These are phyloP conservation scores for Hygrophila difformis DNA, from an alignment of 257 asterid species.

Conservation along the genomic window DNA sequence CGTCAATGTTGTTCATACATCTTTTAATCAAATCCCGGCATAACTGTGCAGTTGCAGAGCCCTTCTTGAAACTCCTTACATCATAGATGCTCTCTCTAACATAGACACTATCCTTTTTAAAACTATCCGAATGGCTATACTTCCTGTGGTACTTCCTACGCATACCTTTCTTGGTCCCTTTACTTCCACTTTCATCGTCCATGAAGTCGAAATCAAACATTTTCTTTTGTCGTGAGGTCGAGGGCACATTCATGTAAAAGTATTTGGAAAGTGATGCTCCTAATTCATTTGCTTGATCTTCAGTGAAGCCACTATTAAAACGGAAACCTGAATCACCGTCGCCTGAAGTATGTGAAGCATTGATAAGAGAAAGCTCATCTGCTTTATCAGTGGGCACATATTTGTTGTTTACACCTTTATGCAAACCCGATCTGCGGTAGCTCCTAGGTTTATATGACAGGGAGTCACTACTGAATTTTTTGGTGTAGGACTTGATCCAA, in stretches of 20 bases:
- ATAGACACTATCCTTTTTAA: constrained; percentile 61
- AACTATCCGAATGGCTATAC: constrained; percentile 19
- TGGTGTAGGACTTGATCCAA: constrained; percentile 13
- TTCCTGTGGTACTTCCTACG: constrained; percentile 31
- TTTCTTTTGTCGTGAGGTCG: constrained; percentile 35
- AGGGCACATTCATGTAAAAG: constrained; percentile 42
- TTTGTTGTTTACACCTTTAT: constrained; percentile 12
- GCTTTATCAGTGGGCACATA: not conserved
- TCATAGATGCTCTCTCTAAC: constrained; percentile 77
- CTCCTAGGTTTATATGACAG: constrained; percentile 4
- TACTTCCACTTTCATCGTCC: constrained; percentile 34
- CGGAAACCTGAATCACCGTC: constrained; percentile 17
- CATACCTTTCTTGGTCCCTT: constrained; percentile 23
- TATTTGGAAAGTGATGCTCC: constrained; percentile 48
- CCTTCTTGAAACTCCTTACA: constrained; percentile 64
- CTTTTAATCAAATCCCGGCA: constrained; percentile 73
- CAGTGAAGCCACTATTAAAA: constrained; percentile 26
- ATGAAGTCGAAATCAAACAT: constrained; percentile 29
- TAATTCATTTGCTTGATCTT: constrained; percentile 31
- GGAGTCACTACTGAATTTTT: constrained; percentile 15
- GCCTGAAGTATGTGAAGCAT: constrained; percentile 23
- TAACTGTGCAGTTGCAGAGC: constrained; percentile 65
- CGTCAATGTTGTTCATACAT: constrained; percentile 83
- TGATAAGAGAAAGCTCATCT: constrained; percentile 22
- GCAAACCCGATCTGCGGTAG: constrained; percentile 6